Evolutionary conservation across 495 filamentous ascomycete species (phyloP), one percentile per base, ranked within the genome.

Genomic region (Penicillium nucicola): DNA sequence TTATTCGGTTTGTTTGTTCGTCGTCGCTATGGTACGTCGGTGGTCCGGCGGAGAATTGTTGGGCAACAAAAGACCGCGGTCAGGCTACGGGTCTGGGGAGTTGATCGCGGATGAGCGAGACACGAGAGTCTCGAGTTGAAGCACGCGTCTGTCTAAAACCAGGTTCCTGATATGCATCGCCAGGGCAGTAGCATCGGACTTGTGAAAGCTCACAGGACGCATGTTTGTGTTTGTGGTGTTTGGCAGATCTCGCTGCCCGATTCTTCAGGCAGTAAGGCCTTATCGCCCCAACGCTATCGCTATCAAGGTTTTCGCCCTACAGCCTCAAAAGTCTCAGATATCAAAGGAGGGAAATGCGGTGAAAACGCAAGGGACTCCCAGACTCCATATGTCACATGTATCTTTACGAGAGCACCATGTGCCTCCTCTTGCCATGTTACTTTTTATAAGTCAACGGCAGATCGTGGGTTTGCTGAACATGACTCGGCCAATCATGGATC

Each of bases 181-280:
- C 23, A 38, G 7, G 0, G 22, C 20, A 33, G 37, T 31, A 39
- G 32, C 13, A n/a, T 28, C 28, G 36, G 46, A 19, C 35, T 48
- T 17, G 10, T 28, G 25, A 8, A 23, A 41, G 35, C 46, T 40
- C 32, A 37, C 39, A 48, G 46, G 36, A 33, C 41, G 46, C 31
- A 31, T 55, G 45, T 38, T 55, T 40, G 22, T 55, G 56, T 59
- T 59, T 59, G 56, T 40, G 42, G 31, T 59, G 56, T 59, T 59
- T 59, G 52, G 10, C 34, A 28, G 15, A 38, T 15, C 19, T 38
- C 31, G 39, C 1, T 49, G 42, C 37, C 52, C 18, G 7, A 4
- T 33, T 42, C 2, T 5, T 38, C 13, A 54, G 39, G 38, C 39
- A 13, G 2, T 9, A 14, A 5, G 15, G 11, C 31, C 23, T 39